Percentiles rank a stretch among this genome's conserved stretches.
phyloP scores from a whole-genome alignment of 768 basidiomycete species.

The Boletus bicolor region DNA sequence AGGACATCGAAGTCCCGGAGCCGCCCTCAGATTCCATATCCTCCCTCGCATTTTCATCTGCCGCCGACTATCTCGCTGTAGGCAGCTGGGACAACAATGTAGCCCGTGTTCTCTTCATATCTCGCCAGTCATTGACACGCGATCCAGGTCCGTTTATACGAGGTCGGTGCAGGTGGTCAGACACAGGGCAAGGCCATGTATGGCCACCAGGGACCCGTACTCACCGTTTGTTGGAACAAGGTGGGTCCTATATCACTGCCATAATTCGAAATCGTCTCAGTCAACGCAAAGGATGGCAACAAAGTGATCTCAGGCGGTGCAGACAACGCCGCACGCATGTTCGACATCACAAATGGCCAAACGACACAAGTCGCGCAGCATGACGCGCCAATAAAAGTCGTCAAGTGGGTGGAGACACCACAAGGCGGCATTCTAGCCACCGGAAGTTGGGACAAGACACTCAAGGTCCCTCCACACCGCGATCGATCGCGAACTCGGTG shows the following conservation, averaged over 20 bases:
- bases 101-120: neutral
- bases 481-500: neutral
- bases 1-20: constrained; percentile 78
- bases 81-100: constrained; percentile 95
- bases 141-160: constrained; percentile 83
- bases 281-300: constrained; percentile 65
- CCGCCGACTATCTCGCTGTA: constrained; percentile 86
- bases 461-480: constrained; percentile 60
- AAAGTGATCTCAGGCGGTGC: constrained; percentile 91
- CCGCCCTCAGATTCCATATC: constrained; percentile 88
- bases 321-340: constrained; percentile 94
- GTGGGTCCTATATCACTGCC: constrained; percentile 35
- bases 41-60: constrained; percentile 76
- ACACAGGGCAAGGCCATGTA: constrained; percentile 91
- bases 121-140: constrained; percentile 7
- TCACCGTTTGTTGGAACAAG: constrained; percentile 90
- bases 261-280: constrained; percentile 8
- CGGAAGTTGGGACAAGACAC: constrained; percentile 96
- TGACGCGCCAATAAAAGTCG: constrained; percentile 82
- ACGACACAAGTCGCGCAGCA: constrained; percentile 84
- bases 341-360: constrained; percentile 82
- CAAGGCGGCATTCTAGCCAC: constrained; percentile 79
- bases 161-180: constrained; percentile 76
- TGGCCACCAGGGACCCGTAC: constrained; percentile 83
- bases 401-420: constrained; percentile 77